Percentiles rank a stretch among this genome's conserved stretches.
Evolutionary conservation across 2,329 filamentous ascomycete genomes (phyloP).

Genomic region (Colletotrichum coccodes): DNA sequence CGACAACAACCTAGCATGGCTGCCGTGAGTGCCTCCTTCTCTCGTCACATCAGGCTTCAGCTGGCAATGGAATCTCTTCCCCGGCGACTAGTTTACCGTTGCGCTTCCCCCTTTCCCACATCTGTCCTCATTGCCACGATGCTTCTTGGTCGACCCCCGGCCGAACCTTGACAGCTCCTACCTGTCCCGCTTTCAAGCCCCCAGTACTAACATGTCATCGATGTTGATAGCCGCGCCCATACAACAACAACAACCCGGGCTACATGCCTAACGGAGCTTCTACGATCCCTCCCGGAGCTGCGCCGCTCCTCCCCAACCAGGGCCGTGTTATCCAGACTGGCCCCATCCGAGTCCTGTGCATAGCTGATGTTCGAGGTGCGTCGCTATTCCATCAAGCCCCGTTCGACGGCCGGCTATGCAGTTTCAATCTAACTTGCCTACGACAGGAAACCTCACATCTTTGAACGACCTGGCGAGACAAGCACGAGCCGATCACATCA

Average conservation of each 20-base stretch:
- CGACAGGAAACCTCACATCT: slow-evolving; percentile 88
- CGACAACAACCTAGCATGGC: slow-evolving; percentile 34
- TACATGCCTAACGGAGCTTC: slow-evolving; percentile 73
- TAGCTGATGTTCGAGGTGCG: slow-evolving; percentile 78
- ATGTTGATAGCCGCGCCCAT: slow-evolving; percentile 49
- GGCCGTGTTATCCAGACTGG: slow-evolving; percentile 74
- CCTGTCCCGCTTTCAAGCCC: slow-evolving; percentile 15
- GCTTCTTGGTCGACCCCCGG: neutral
- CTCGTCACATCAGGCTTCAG: neutral
- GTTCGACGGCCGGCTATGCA: neutral
- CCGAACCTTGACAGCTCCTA: slow-evolving; percentile 17
- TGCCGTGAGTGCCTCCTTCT: slow-evolving; percentile 29
- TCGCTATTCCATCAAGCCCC: slow-evolving; percentile 18
- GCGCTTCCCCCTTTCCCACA: neutral
- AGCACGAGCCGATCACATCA: slow-evolving; percentile 95
- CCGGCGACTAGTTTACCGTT: neutral
- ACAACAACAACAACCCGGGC: slow-evolving; percentile 63
- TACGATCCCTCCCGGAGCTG: slow-evolving; percentile 66
- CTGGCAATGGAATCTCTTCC: neutral
- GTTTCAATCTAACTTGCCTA: neutral
- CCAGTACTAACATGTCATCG: slow-evolving; percentile 28
- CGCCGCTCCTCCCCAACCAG: slow-evolving; percentile 74
- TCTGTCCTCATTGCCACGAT: neutral
- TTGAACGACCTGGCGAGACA: slow-evolving; percentile 96
- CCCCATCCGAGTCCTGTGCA: slow-evolving; percentile 74